phyloP scores from a whole-genome alignment of 1,284 basidiomycete species.

The Porogramme epimiltina region DNA sequence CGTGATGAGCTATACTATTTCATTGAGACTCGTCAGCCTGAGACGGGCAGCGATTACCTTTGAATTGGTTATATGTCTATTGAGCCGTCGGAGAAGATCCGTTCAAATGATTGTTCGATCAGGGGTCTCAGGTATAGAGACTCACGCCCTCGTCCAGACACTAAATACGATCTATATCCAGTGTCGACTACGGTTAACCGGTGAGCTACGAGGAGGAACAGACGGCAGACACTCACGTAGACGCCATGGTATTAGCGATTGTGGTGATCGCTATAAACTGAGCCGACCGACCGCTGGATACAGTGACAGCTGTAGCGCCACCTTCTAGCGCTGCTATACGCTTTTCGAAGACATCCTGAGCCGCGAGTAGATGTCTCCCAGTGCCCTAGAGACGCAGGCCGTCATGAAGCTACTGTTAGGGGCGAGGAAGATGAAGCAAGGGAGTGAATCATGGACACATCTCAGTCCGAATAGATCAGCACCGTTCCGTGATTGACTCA shows the following conservation, averaged over 20 bases:
- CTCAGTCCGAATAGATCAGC: conserved; percentile 82
- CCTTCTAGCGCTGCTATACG: conserved; percentile 85
- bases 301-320: conserved; percentile 79
- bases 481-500: conserved; percentile 70
- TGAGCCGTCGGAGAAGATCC: neutral
- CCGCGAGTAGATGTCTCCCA: conserved; percentile 78
- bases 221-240: conserved; percentile 47
- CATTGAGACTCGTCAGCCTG: no score
- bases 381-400: conserved; percentile 39
- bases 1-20: no score
- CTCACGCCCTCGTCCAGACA: conserved; percentile 71
- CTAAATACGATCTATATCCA: conserved; percentile 50
- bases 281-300: conserved; percentile 79
- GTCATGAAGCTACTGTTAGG: neutral
- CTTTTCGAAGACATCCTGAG: conserved; percentile 81
- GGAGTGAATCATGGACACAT: conserved; percentile 34
- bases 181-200: neutral
- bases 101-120: conserved; percentile 5
- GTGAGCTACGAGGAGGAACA: neutral
- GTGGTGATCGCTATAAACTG: conserved; percentile 78
- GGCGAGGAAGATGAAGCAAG: no score
- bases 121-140: neutral
- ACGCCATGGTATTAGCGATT: conserved; percentile 76
- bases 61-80: conserved; percentile 88
- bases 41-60: conserved; percentile 59